A percentile compares a stretch with the other conserved stretches of the same genome.
Conservation (phyloP, 768 basidiomycete genomes). For the Hydnomerulius pinastri region DNA sequence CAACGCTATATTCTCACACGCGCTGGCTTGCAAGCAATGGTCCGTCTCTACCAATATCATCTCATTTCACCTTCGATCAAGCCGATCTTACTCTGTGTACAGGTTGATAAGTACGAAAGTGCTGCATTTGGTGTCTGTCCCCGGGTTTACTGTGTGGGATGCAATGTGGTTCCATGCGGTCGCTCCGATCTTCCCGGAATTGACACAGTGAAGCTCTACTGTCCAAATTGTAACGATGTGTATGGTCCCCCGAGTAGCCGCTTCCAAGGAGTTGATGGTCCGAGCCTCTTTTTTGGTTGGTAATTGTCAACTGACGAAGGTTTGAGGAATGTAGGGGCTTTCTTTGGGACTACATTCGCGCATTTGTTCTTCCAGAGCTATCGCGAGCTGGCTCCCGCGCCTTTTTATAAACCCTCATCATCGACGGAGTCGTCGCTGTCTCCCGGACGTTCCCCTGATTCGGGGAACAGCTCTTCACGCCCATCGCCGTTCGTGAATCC, state of each 20-base stretch:
- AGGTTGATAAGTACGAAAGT: constrained; percentile 96
- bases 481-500: constrained; percentile 78
- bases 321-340: constrained; percentile 68
- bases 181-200: constrained; percentile 93
- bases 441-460: constrained; percentile 54
- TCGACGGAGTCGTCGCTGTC: constrained; percentile 54
- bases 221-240: constrained; percentile 97
- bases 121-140: constrained; percentile 93
- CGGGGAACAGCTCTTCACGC: constrained; percentile 49
- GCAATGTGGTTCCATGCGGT: constrained; percentile 92
- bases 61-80: constrained; percentile 15
- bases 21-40: constrained; percentile 93
- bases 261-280: constrained; percentile 95
- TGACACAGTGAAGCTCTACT: constrained; percentile 97
- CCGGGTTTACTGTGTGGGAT: constrained; percentile 88
- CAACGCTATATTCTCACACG: constrained; percentile 97
- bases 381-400: constrained; percentile 90
- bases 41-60: constrained; percentile 33
- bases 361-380: constrained; percentile 99
- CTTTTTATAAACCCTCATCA: constrained; percentile 80
- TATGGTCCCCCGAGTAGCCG: constrained; percentile 94
- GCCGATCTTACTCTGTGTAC: constrained; percentile 16
- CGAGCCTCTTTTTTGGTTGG: constrained; percentile 14
- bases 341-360: constrained; percentile 99
- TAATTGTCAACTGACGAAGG: constrained; percentile 12